Evolutionary conservation across 805 yeast genomes (phyloP), one percentile per base, ranked within the genome.

Genomic region (Ogataea philodendri): DNA sequence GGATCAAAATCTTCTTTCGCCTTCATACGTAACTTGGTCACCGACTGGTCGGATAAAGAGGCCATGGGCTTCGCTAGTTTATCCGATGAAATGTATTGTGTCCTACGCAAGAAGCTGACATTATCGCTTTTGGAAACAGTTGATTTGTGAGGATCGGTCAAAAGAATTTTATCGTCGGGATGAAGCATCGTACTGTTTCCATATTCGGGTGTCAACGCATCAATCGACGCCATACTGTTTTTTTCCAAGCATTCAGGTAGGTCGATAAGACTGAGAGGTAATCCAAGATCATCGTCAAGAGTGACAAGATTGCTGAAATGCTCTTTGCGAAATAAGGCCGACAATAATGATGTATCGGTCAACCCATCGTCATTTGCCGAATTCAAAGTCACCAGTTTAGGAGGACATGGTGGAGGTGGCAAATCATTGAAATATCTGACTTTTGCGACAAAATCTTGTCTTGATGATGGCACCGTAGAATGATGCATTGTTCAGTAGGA

Each of bases 341-440:
- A 70, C 46, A 90, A 63, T 36, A 86, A 68, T 35, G 69, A 63
- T 3, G 84, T 61, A 1, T 81, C 67, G 21, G 71, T 69, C 31
- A 52, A 69, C 49, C 60, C 65, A 9, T 57, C 56, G 57, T 52
- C 18, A 60, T 65, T 39, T 45, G 48, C 5, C 40, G 41, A 39
- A 8, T 55, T 44, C 46, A 79, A 74, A 32, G 78, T 74, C 35
- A 93, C 60, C 38, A 89, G 71, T 57, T 84, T 86, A 19, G 98
- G 97, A 29, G 95, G 87, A 43, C 93, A 71, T 15, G 90, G 83
- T 7, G 97, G 97, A 2, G 96, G 89, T 5, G 98, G 98, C 15
- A 93, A 69, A 52, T 78, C 84, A 58, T 93, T 93, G 41, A 76
- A 76, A 60, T 88, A 90, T 54, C 95, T 74, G 35, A 84, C 76